Evolutionary conservation across 148 eudicot species (phyloP).

Genomic region (Nyssa sinensis): DNA sequence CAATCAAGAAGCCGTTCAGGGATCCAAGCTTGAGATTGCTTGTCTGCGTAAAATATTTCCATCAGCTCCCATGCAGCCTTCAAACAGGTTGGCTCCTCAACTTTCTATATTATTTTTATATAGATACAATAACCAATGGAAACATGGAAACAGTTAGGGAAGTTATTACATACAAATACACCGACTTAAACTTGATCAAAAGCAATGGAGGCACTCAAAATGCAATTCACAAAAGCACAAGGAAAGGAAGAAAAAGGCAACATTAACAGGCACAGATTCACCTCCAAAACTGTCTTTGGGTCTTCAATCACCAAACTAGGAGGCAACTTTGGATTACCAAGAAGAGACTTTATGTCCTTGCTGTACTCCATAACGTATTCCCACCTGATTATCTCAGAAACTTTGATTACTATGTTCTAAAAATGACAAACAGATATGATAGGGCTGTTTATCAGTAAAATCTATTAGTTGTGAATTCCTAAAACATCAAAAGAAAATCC

Average conservation of each 20-base stretch:
- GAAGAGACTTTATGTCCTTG: conserved; percentile 76
- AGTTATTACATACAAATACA: background rate
- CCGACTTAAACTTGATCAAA: background rate
- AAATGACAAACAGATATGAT: conserved; percentile 2
- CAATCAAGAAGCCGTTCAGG: conserved; percentile 93
- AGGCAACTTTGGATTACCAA: conserved; percentile 49
- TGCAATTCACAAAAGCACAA: background rate
- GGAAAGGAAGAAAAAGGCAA: too few species aligned
- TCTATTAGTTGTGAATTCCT: background rate
- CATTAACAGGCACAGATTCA: conserved; percentile 7
- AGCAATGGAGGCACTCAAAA: background rate
- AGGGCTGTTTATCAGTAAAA: background rate
- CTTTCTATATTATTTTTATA: conserved; percentile 32
- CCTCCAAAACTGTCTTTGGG: conserved; percentile 61
- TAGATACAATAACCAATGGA: background rate
- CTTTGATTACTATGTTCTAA: conserved; percentile 14
- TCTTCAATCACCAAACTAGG: conserved; percentile 61
- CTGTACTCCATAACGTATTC: conserved; percentile 80
- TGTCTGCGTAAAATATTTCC: conserved; percentile 88
- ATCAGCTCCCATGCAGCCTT: conserved; percentile 98
- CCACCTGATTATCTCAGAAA: conserved; percentile 51
- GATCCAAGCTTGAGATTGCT: conserved; percentile 77
- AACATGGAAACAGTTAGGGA: background rate
- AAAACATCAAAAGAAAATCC: background rate
- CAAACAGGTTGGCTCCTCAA: conserved; percentile 65